Percentiles rank a stretch among this genome's conserved stretches.
These are phyloP conservation scores for Heterobasidion annosum DNA, from an alignment of 1,284 basidiomycete species.

Conservation along the genomic window DNA sequence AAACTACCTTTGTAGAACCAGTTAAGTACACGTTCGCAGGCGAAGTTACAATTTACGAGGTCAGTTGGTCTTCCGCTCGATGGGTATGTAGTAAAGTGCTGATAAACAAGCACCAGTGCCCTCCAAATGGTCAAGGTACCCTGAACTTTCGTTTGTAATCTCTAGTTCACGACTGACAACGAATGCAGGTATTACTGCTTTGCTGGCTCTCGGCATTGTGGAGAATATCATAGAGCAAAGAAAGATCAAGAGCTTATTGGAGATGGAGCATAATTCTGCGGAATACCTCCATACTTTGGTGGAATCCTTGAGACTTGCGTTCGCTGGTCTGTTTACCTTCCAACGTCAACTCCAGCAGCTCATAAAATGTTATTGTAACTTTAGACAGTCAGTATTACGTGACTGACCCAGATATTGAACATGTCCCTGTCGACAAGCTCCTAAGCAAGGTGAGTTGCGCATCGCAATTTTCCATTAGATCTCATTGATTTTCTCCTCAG, in stretches of 20 bases:
- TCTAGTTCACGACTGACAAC: not conserved
- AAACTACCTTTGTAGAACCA: constrained; percentile 76
- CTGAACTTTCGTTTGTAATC: not conserved
- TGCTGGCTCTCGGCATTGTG: constrained; percentile 87
- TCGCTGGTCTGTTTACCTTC: constrained; percentile 43
- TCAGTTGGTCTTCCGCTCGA: constrained; percentile 21
- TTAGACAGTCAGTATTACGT: constrained; percentile 83
- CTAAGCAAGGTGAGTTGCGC: constrained; percentile 57
- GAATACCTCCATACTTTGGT: constrained; percentile 87
- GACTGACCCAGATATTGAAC: constrained; percentile 71
- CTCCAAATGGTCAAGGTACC: constrained; percentile 84
- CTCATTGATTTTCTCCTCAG: constrained; percentile 24
- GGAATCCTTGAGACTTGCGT: constrained; percentile 76
- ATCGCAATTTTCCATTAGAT: not conserved
- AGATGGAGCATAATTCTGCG: constrained; percentile 82
- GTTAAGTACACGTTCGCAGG: constrained; percentile 83
- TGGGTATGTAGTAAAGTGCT: not conserved
- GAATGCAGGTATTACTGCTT: constrained; percentile 67
- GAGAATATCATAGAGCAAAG: constrained; percentile 78
- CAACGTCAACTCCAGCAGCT: not conserved
- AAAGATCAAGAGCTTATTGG: constrained; percentile 58
- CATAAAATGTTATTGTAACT: constrained; percentile 4
- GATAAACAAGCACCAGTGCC: constrained; percentile 48
- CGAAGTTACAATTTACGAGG: constrained; percentile 82
- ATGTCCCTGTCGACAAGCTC: constrained; percentile 71